A percentile compares a stretch with the other conserved stretches of the same genome.
phyloP scores from a whole-genome alignment of 257 asterid genomes.

The Capsicum rhomboideum region DNA sequence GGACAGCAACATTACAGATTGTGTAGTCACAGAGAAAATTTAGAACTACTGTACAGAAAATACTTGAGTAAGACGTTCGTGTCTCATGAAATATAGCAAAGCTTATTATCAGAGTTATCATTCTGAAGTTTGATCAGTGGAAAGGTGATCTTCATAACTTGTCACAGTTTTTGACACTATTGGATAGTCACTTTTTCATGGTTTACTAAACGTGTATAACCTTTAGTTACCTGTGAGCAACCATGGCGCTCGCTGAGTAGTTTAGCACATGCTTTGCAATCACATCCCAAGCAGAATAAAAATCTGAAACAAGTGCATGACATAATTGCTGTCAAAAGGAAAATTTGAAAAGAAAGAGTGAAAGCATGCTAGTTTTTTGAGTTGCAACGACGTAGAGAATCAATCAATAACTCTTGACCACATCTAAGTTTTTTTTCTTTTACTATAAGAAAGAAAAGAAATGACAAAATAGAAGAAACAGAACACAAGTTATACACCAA shows the following conservation, averaged over 20 bases:
- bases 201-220: neutral
- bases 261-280: constrained; percentile 51
- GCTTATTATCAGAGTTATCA: neutral
- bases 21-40: neutral
- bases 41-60: neutral
- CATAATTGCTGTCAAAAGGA: neutral
- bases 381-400: neutral
- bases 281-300: constrained; percentile 97
- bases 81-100: neutral
- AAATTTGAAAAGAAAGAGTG: neutral
- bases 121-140: neutral
- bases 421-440: neutral
- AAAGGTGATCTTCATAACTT: neutral
- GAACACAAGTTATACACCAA: neutral
- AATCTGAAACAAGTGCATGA: constrained; percentile 45
- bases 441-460: neutral
- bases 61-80: neutral
- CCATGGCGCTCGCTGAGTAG: constrained; percentile 47
- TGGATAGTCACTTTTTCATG: neutral
- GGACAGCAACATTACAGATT: neutral
- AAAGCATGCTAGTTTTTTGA: neutral
- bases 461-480: neutral
- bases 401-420: neutral
- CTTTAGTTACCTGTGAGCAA: constrained; percentile 65
- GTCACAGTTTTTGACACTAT: neutral